These are phyloP conservation scores for Saksenaea vasiformis DNA, from an alignment of 371 early-diverging fungal genomes.

Conservation along the genomic window DNA sequence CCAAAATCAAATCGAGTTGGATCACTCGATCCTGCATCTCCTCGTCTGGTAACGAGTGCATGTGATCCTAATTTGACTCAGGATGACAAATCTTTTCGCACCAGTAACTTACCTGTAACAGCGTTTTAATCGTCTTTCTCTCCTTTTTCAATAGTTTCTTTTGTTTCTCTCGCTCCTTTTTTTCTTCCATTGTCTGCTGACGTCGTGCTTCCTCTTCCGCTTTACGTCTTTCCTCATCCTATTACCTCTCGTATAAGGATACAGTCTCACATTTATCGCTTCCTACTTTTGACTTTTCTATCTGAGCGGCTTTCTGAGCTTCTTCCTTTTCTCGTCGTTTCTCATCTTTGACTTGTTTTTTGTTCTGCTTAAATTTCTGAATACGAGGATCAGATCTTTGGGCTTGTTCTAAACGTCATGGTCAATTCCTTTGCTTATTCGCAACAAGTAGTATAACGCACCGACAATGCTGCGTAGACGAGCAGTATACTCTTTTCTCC, in stretches of 20 bases:
- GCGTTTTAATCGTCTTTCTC: neutral
- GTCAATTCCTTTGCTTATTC: neutral
- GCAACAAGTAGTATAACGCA: neutral
- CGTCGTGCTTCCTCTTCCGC: neutral
- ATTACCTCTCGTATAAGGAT: neutral
- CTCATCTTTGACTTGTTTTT: neutral
- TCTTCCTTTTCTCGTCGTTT: neutral
- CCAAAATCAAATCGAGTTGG: neutral
- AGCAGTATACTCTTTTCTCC: constrained; percentile 87
- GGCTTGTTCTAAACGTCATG: constrained; percentile 48
- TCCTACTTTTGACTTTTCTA: neutral
- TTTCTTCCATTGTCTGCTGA: neutral
- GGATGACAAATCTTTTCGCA: neutral
- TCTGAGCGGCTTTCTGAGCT: neutral
- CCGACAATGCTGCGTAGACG: constrained; percentile 74
- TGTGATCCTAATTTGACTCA: neutral
- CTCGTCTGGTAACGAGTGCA: neutral
- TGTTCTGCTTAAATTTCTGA: constrained; percentile 53
- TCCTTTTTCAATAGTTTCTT: neutral
- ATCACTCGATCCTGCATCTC: neutral
- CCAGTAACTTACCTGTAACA: neutral
- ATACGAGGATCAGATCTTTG: constrained; percentile 78
- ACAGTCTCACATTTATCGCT: too few species aligned
- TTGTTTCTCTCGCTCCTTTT: neutral
- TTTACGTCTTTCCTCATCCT: constrained; percentile 14